Evolutionary conservation across 192 early-diverging fungal species (phyloP).

Genomic region (Podila clonocystis): DNA sequence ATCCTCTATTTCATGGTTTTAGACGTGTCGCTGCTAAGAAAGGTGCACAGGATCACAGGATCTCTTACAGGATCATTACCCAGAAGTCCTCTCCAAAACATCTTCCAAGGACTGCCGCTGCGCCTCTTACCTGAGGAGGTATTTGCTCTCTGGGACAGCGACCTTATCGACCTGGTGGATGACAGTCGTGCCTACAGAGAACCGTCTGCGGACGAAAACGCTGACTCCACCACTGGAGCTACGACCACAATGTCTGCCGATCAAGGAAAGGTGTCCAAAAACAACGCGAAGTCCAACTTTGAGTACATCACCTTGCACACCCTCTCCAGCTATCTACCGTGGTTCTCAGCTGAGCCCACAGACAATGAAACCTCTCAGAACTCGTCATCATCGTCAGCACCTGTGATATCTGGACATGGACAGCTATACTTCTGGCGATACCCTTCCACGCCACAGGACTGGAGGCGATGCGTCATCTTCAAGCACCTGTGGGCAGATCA

Average conservation of each 20-base stretch:
- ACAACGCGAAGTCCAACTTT: slow-evolving; percentile 1
- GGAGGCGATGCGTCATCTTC: slow-evolving; percentile 61
- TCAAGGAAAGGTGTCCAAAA: neutral
- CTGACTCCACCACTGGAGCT: neutral
- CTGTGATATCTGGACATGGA: too few species aligned
- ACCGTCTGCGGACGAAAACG: neutral
- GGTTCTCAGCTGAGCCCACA: neutral
- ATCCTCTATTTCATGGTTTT: neutral
- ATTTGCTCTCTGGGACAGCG: slow-evolving; percentile 59
- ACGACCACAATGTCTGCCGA: neutral
- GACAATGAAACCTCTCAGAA: neutral
- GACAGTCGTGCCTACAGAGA: slow-evolving; percentile 17
- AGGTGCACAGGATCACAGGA: slow-evolving; percentile 69
- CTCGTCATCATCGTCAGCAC: neutral
- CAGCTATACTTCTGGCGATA: slow-evolving; percentile 36
- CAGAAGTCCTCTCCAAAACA: slow-evolving; percentile 78
- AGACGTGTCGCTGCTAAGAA: slow-evolving; percentile 67
- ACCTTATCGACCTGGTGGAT: slow-evolving; percentile 30
- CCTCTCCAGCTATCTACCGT: neutral
- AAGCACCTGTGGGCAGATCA: slow-evolving; percentile 66
- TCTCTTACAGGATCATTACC: slow-evolving; percentile 75
- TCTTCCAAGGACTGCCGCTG: slow-evolving; percentile 78
- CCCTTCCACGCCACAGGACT: slow-evolving; percentile 50
- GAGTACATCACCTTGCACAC: slow-evolving; percentile 4
- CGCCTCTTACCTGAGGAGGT: slow-evolving; percentile 80